Evolutionary conservation across 2,329 filamentous ascomycete genomes (phyloP), one percentile per base, ranked within the genome.

Genomic region (Neofusicoccum parvum): DNA sequence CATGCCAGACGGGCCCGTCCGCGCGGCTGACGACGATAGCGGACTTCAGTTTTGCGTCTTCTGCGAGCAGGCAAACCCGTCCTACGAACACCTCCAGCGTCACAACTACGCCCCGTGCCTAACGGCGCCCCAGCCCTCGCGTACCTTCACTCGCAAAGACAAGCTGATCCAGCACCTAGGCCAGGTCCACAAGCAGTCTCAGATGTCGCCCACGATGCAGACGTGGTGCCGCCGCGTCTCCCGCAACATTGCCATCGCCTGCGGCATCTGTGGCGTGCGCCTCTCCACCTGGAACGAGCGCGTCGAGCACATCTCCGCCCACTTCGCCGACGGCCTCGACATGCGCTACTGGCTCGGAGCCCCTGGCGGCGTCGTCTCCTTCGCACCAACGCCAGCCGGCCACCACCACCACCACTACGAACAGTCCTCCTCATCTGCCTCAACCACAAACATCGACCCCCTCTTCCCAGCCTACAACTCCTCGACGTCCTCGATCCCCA

Each of bases 71-170:
- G 71, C 70, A 32, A 76, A 82, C 58, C 83, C 83, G 2, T 78
- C 80, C 27, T 72, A 75, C 32, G 77, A 79, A 5, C 83, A 85
- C 72, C 72, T 85, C 36, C 82, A 83, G 68, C 76, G 77, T 15
- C 83, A 86, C 75, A 82, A 83, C 68, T 84, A 80, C 71, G 74
- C 77, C 39, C 75, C 84, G 5, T 91, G 89, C 71, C 85, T 85
- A 66, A 86, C 89, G 71, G 83, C 86, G 71, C 79, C 80, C 3
- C 68, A 80, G 4, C 77, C 80, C 54, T 87, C 90, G 71, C 82
- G 83, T 36, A 82, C 81, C 0, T 84, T 84, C 68, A 81, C 79
- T 58, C 76, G 81, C 45, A 82, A 84, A 68, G 82, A 84, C 69
- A 79, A 83, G 66, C 80, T 84, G 54, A 78, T 81, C 48, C 82